These are phyloP conservation scores for Candida easanensis DNA, from an alignment of 805 yeast genomes.

Conservation along the genomic window DNA sequence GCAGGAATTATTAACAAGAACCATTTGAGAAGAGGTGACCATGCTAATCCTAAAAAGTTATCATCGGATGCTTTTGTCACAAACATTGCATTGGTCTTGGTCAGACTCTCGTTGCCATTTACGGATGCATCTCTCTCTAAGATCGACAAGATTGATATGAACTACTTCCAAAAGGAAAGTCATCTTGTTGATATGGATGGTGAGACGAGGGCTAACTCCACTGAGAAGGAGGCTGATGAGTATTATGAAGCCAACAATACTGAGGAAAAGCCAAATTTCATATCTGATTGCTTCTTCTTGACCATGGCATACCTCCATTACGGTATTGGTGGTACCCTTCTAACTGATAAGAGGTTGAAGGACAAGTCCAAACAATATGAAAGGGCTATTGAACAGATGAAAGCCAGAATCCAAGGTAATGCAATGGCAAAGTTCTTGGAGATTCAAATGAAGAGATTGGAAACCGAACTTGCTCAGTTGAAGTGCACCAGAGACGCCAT, in stretches of 20 bases:
- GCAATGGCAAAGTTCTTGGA: conserved; percentile 30
- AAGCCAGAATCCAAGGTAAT: conserved; percentile 34
- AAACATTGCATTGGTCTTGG: conserved; percentile 65
- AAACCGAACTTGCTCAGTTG: conserved; percentile 36
- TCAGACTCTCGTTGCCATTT: conserved; percentile 81
- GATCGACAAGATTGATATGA: conserved; percentile 71
- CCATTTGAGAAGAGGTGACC: conserved; percentile 85
- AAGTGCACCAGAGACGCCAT: conserved; percentile 54
- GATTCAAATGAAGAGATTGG: conserved; percentile 49
- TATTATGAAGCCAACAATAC: conserved; percentile 43
- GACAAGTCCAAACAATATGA: conserved; percentile 49
- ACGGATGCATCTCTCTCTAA: conserved; percentile 63
- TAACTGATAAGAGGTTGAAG: conserved; percentile 52
- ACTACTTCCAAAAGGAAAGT: conserved; percentile 54
- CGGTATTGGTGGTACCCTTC: conserved; percentile 80
- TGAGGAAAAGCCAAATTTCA: conserved; percentile 61
- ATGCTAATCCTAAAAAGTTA: conserved; percentile 61
- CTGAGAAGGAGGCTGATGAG: conserved; percentile 64
- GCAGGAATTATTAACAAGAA: conserved; percentile 74
- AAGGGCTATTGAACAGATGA: conserved; percentile 46
- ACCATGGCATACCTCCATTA: conserved; percentile 78
- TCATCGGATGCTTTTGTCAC: conserved; percentile 82
- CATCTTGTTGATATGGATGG: conserved; percentile 63
- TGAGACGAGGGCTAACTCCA: conserved; percentile 81
- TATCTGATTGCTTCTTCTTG: conserved; percentile 85